A percentile compares a stretch with the other conserved stretches of the same genome.
Evolutionary conservation across 1,284 basidiomycete genomes (phyloP).

Genomic region (Boletellus dicymbophilus): DNA sequence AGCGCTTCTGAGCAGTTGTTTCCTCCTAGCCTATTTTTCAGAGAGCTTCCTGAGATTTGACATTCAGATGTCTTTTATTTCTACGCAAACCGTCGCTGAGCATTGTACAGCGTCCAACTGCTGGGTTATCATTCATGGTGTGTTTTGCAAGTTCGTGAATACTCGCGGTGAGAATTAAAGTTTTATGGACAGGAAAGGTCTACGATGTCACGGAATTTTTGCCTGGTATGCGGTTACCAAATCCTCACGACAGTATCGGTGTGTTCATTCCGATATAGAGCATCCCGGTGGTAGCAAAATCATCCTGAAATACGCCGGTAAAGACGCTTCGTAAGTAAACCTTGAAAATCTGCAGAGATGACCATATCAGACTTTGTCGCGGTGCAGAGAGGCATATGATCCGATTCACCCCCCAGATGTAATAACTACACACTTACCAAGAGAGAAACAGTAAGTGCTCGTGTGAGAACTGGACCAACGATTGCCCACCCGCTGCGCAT

Average conservation of each 20-base stretch:
- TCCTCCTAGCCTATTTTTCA: not conserved
- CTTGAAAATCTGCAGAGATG: not conserved
- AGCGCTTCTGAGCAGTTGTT: not conserved
- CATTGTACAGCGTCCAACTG: slow-evolving; percentile 51
- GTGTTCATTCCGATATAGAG: slow-evolving; percentile 30
- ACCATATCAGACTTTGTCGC: not conserved
- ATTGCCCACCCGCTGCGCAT: not conserved
- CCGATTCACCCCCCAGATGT: slow-evolving; percentile 67
- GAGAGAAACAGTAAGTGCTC: slow-evolving; percentile 45
- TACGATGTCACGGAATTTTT: slow-evolving; percentile 76
- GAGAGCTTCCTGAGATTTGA: not conserved
- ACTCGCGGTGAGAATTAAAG: not conserved
- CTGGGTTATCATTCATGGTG: slow-evolving; percentile 76
- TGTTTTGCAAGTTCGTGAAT: slow-evolving; percentile 11
- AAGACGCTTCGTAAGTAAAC: slow-evolving; percentile 63
- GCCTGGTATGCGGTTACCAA: slow-evolving; percentile 38
- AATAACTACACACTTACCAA: slow-evolving; percentile 60
- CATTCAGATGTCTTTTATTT: slow-evolving; percentile 20
- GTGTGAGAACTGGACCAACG: not conserved
- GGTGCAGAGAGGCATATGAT: slow-evolving; percentile 52
- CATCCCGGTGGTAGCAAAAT: slow-evolving; percentile 60
- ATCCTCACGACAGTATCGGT: slow-evolving; percentile 10
- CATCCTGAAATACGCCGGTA: slow-evolving; percentile 72
- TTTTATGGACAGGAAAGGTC: slow-evolving; percentile 48
- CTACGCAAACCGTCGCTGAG: slow-evolving; percentile 38